Evolutionary conservation across 2,329 filamentous ascomycete genomes (phyloP), one percentile per base, ranked within the genome.

Genomic region (Escovopsis sp.): DNA sequence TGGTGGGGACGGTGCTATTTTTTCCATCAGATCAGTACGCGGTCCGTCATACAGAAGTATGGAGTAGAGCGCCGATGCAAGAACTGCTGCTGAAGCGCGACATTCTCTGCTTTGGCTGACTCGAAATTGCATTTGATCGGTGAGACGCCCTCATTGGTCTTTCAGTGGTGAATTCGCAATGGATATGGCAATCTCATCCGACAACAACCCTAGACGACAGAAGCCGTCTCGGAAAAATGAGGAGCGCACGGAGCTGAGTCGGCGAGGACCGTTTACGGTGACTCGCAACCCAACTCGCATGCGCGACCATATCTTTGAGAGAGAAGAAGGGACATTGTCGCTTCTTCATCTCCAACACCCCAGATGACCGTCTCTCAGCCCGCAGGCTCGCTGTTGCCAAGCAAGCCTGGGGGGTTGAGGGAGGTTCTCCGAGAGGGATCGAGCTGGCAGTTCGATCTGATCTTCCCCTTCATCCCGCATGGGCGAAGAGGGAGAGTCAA

Each of bases 21-120:
- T 45, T 8, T 3, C 7, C 66, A 46, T 78, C 66, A 85, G 80
- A 83, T 85, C 79, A 85, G 82, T 85, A 80, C 77, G 75, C 75
- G 72, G 72, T 77, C 75, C 80, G 72, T 65, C 70, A 76, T 70
- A 74, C 71, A 66, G 52, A 45, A 63, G 70, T 70, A 75, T 75
- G 72, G 63, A 70, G 67, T 69, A 63, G 62, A 80, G 77, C 82
- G 83, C 83, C 82, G 78, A 79, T 79, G 79, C 74, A 77, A 87
- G 85, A 93, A 93, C 69, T 94, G 86, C 82, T 81, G 83, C 82
- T 80, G 75, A 70, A 80, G 72, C 68, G 84, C 85, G 77, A 80
- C 84, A 89, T 91, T 91, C 84, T 88, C 81, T 69, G 72, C 78
- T 77, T 75, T 83, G 81, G 76, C 75, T 78, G 70, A 88, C 84